Base-by-base conservation (phyloP, 1,284 basidiomycete species). In the Irpex sp. region DNA sequence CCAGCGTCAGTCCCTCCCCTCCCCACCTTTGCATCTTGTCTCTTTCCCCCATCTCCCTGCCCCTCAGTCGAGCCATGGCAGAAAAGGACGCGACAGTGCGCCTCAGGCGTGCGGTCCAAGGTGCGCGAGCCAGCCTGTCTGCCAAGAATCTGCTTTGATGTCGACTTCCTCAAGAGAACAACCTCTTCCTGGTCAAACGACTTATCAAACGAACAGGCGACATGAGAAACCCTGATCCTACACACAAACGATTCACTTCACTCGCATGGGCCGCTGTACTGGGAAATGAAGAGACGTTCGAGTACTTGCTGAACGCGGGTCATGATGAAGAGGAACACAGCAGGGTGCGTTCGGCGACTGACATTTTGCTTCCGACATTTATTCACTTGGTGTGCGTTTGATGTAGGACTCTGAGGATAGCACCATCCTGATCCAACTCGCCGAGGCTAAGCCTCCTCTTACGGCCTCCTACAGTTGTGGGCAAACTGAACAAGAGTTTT, bases 301-400 rank as follows among this genome's bases (percentile, higher is more conserved):
- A 95, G 69, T 96, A 89, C 77, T 77, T 96, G 61, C 78, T 96
- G 55, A 83, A 82, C 65, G 86, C 82, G 49, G 93, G 91, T 16
- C 93, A 96, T 72, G 94, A 97, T 72, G 93, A 96, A 70, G 87
- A 89, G 60, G 94, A 96, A 73, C 80, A 94, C 64, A 94, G 89
- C 73, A 85, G 87, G 79, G 94, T 94, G 72, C 71, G 88, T 79
- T n/a, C 8, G 48, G 18, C 58, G 51, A 48, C 28, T 28, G 23
- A 23, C 35, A 35, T 53, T 14, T 33, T 18, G 4, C 33, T 23
- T 28, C n/a, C 12, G 10, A 16, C 28, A 19, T 23, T 42, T 56
- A 7, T 10, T n/a, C 37, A 56, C 33, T 45, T 60, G 52, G 56
- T 48, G n/a, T n/a, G 16, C 28, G 18, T 9, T 18, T 53, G n/a